A percentile compares a stretch with the other conserved stretches of the same genome.
phyloP scores from a whole-genome alignment of 1,139 yeast genomes.

The Diutina siamensis region DNA sequence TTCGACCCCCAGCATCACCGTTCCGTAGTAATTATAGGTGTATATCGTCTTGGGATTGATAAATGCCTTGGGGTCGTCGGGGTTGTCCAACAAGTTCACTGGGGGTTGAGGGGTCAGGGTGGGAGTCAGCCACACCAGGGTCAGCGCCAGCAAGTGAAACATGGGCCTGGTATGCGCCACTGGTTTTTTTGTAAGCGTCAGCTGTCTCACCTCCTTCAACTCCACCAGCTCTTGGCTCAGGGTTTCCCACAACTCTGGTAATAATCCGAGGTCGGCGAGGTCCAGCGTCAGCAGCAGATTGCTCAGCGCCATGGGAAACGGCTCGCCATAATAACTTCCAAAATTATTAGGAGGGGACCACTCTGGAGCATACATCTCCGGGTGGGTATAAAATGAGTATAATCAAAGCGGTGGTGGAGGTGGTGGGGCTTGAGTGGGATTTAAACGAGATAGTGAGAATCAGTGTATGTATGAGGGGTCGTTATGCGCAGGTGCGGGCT shows the following conservation, averaged over 20 bases:
- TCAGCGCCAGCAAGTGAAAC: not conserved
- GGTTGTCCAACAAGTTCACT: not conserved
- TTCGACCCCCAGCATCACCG: not conserved
- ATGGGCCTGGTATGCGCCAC: not conserved
- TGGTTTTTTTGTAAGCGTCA: not conserved
- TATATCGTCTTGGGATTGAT: slow-evolving; percentile 2
- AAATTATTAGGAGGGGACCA: not conserved
- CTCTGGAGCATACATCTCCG: slow-evolving; percentile 3
- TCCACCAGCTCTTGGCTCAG: slow-evolving; percentile 4
- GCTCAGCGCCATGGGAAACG: not conserved
- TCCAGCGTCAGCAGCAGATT: slow-evolving; percentile 5
- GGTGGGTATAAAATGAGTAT: not conserved
- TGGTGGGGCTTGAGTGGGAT: not conserved
- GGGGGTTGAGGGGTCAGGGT: slow-evolving; percentile 6
- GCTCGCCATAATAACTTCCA: slow-evolving; percentile 4
- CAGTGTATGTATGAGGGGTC: not conserved
- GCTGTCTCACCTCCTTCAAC: not conserved
- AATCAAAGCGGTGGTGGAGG: not conserved
- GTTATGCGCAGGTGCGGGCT: not conserved
- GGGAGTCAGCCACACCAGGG: slow-evolving; percentile 6
- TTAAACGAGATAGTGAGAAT: not conserved
- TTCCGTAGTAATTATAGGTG: slow-evolving; percentile 4
- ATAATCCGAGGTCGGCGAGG: not conserved
- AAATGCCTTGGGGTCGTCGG: not conserved
- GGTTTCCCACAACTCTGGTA: slow-evolving; percentile 6